A percentile compares a stretch with the other conserved stretches of the same genome.
phyloP scores from a whole-genome alignment of 2,329 filamentous ascomycete genomes.

The Herpotrichia juniperi region DNA sequence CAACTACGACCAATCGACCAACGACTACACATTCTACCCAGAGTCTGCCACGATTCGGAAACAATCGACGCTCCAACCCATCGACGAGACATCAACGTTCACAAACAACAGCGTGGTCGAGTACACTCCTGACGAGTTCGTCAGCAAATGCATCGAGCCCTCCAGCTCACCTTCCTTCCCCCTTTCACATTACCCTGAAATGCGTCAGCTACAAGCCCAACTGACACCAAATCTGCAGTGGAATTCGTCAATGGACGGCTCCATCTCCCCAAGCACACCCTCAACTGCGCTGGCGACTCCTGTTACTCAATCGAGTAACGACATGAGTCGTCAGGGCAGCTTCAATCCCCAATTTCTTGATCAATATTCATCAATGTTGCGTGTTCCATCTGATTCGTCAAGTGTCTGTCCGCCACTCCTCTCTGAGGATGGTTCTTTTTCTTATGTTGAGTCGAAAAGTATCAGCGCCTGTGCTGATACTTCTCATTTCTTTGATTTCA shows the following conservation, averaged over 20 bases:
- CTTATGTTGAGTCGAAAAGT: slow-evolving; percentile 41
- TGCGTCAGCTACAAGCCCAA: slow-evolving; percentile 33
- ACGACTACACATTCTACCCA: slow-evolving; percentile 41
- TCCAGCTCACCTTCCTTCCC: slow-evolving; percentile 26
- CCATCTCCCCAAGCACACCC: slow-evolving; percentile 44
- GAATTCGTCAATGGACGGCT: slow-evolving; percentile 40
- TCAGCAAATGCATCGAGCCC: slow-evolving; percentile 37
- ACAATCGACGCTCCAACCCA: slow-evolving; percentile 29
- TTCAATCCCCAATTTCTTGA: slow-evolving; percentile 49
- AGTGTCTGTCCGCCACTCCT: slow-evolving; percentile 42
- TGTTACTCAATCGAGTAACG: slow-evolving; percentile 44
- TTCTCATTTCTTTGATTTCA: slow-evolving; percentile 40
- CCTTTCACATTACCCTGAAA: slow-evolving; percentile 25
- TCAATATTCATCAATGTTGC: slow-evolving; percentile 49
- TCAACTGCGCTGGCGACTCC: slow-evolving; percentile 45
- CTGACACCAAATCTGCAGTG: slow-evolving; percentile 40
- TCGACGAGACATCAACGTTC: slow-evolving; percentile 26
- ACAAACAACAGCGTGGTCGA: slow-evolving; percentile 31
- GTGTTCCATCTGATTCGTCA: slow-evolving; percentile 49
- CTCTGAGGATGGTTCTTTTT: slow-evolving; percentile 42
- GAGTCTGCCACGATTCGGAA: slow-evolving; percentile 22
- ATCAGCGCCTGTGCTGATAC: slow-evolving; percentile 38
- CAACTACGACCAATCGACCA: slow-evolving; percentile 24
- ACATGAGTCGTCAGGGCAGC: slow-evolving; percentile 55
- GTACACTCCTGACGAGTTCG: slow-evolving; percentile 46